Evolutionary conservation across 2,329 filamentous ascomycete genomes (phyloP), one percentile per base, ranked within the genome.

Genomic region (Arachnopeziza araneosa): DNA sequence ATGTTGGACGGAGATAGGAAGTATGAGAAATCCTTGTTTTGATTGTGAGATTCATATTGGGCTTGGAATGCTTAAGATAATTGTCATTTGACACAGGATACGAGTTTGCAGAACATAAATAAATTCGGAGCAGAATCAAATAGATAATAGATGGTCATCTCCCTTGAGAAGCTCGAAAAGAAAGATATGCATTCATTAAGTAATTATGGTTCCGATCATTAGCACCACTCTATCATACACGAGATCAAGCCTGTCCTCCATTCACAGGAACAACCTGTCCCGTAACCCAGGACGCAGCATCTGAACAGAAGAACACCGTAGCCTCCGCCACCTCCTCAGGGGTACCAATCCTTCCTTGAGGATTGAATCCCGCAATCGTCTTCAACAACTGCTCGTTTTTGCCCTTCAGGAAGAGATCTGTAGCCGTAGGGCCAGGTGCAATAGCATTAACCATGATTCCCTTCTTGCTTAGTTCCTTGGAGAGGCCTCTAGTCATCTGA

Each of bases 401-500:
- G 24, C 75, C 78, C 61, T 74, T 70, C 48, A 78, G 69, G 69
- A 83, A 83, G 26, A 83, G 66, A 21, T 80, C 79, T 0, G 80
- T 83, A 0, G 69, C 75, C 0, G 79, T 83, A 2, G 80, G 79
- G 0, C 80, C 81, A 0, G 81, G 81, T 0, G 80, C 77, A 19
- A 83, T 69, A 10, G 73, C 74, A 64, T 84, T 83, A 14, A 83
- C 80, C 14, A 66, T 71, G 63, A 83, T 80, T 1, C 75, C 76
- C 58, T 77, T 78, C 0, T 71, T 66, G 1, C 74, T 78, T 2
- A 83, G 74, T 58, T 82, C 79, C 65, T 82, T 83, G 5, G 78
- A 78, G 44, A 83, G 61, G 0, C 78, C 70, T 1, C 79, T 75
- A 0, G 76, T 76, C 72, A 83, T 79, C 64, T 83, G 79, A 69